Conservation (phyloP, 1,284 basidiomycete genomes). For the Somion occarium region DNA sequence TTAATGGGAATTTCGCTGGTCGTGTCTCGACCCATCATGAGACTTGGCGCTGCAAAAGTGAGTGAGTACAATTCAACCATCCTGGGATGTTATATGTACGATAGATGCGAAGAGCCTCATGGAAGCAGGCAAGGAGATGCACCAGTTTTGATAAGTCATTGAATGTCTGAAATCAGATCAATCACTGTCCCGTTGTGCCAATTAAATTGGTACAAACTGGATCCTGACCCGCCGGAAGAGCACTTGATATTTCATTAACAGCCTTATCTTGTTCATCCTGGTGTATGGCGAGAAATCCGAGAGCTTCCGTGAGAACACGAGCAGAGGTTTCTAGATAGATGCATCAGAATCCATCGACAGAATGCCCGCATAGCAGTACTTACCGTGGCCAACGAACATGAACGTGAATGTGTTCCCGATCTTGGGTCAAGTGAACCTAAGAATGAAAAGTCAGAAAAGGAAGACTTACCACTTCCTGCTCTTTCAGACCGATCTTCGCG, state of each 20-base stretch:
- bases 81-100: slow-evolving; percentile 31
- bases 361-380: background rate
- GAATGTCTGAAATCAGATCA: slow-evolving; percentile 32
- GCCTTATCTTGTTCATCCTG: slow-evolving; percentile 34
- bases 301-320: slow-evolving; percentile 30
- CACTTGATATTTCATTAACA: slow-evolving; percentile 25
- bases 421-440: slow-evolving; percentile 2
- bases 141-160: slow-evolving; percentile 41
- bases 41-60: background rate
- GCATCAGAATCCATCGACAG: background rate
- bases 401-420: slow-evolving; percentile 15
- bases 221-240: slow-evolving; percentile 1
- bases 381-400: slow-evolving; percentile 15
- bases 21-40: slow-evolving; percentile 17
- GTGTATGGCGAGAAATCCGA: slow-evolving; percentile 33
- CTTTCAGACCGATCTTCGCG: slow-evolving; percentile 9
- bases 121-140: slow-evolving; percentile 13
- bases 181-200: too few species aligned
- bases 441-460: background rate
- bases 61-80: background rate
- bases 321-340: slow-evolving; percentile 31
- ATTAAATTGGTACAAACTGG: slow-evolving; percentile 5
- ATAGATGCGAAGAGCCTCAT: slow-evolving; percentile 16
- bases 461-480: slow-evolving; percentile 11
- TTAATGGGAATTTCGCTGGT: slow-evolving; percentile 25